A percentile compares a stretch with the other conserved stretches of the same genome.
These are phyloP conservation scores for Ustilago cynodontis DNA, from an alignment of 1,284 basidiomycete species.

Conservation along the genomic window DNA sequence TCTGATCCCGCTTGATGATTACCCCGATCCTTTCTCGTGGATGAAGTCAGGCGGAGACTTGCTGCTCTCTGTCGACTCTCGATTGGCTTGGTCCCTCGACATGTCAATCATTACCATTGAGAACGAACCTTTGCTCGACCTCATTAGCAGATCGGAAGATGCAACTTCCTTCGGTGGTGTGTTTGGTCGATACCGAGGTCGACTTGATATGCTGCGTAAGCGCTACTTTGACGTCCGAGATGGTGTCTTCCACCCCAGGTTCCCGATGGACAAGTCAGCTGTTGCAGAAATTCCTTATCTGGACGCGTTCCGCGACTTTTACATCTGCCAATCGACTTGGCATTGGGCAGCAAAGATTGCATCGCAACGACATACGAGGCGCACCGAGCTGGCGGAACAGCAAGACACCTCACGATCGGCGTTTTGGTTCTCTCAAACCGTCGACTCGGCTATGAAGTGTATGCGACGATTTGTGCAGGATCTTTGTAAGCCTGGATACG, in stretches of 20 bases:
- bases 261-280: constrained; percentile 48
- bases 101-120: constrained; percentile 31
- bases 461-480: constrained; percentile 36
- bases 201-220: constrained; percentile 28
- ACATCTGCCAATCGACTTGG: constrained; percentile 50
- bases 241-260: constrained; percentile 32
- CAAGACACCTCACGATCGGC: constrained; percentile 26
- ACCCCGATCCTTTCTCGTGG: constrained; percentile 44
- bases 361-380: neutral
- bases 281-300: constrained; percentile 45
- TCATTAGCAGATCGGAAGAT: constrained; percentile 32
- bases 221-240: constrained; percentile 42
- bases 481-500: constrained; percentile 44
- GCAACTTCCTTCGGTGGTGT: constrained; percentile 37
- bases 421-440: constrained; percentile 48
- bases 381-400: constrained; percentile 24
- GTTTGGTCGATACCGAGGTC: constrained; percentile 37
- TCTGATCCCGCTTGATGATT: constrained; percentile 39
- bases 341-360: constrained; percentile 46
- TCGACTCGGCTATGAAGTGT: constrained; percentile 35
- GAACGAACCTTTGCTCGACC: constrained; percentile 36
- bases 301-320: constrained; percentile 43
- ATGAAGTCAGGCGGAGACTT: constrained; percentile 42
- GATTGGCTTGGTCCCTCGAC: constrained; percentile 48
- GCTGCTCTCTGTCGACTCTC: constrained; percentile 38